phyloP scores from a whole-genome alignment of 2,329 filamentous ascomycete species.

The Fusarium scirpi region DNA sequence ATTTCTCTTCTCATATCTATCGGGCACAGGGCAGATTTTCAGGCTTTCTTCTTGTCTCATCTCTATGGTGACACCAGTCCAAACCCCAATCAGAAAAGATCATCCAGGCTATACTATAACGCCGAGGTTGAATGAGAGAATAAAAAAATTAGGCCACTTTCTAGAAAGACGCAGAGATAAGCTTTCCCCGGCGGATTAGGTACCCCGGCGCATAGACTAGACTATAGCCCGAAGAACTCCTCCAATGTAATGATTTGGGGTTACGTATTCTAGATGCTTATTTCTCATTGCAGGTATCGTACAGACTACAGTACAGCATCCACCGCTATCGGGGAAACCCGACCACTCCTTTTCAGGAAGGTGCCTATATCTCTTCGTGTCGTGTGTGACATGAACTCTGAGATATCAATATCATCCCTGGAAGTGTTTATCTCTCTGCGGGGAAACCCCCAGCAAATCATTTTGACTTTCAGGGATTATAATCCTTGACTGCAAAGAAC shows the following conservation, averaged over 20 bases:
- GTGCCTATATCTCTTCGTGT: slow-evolving; percentile 15
- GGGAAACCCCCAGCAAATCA: slow-evolving; percentile 28
- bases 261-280: background rate
- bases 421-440: slow-evolving; percentile 43
- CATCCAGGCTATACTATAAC: background rate
- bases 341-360: slow-evolving; percentile 37
- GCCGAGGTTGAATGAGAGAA: slow-evolving; percentile 7
- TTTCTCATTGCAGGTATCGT: background rate
- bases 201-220: background rate
- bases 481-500: background rate
- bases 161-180: slow-evolving; percentile 29
- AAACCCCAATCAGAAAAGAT: slow-evolving; percentile 17
- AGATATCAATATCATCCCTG: slow-evolving; percentile 24
- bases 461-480: background rate
- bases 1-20: background rate
- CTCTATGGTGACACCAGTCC: slow-evolving; percentile 1
- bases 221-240: background rate
- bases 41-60: slow-evolving; percentile 21
- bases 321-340: slow-evolving; percentile 29
- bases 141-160: slow-evolving; percentile 11
- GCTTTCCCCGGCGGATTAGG: slow-evolving; percentile 6
- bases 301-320: slow-evolving; percentile 8
- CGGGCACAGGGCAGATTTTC: slow-evolving; percentile 23
- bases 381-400: slow-evolving; percentile 1
- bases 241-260: slow-evolving; percentile 5